Evolutionary conservation across 148 eudicot species (phyloP), one percentile per base, ranked within the genome.

Genomic region (Silene latifolia): DNA sequence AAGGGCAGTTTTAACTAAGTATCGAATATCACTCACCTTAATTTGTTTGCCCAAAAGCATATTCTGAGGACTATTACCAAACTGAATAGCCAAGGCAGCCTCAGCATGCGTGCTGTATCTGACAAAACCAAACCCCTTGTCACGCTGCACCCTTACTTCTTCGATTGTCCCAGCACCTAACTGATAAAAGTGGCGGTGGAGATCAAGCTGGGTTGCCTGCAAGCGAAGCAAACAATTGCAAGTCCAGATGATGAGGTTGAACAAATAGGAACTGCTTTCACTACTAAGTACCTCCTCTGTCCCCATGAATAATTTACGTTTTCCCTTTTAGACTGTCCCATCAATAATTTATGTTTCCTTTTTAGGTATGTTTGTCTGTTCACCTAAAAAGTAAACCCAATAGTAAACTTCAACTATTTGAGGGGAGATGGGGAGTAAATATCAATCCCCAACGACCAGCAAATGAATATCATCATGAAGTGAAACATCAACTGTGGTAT

Each of bases 61-160:
- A 18, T 86, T 88, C 51, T 87, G 92, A 60, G 93, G 72, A 68
- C 17, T 75, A 73, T 94, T 94, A 70, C 98, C 98, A 83, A 91
- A 39, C 82, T 89, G 93, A 78, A 94, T 95, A 24, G 96, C 98
- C 77, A 90, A 69, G 68, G 97, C 90, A 71, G 98, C 97, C 86
- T 92, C 98, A 15, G 88, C 82, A 85, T 95, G 97, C 72, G 88
- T 85, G 62, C 93, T 95, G 87, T 90, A 95, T 83, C 98, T 88
- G 61, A 94, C 96, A 86, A 94, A 94, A 71, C 98, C 98, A 86
- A 94, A 94, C 67, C 98, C 98, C 78, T 94, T 94, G 74, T 94
- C 98, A 62, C 97, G 96, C 76, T 91, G 97, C 66, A 94, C 83
- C 62, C 98, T 84, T 24, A 95, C 98, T 89, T 95, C 98, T 85